Percentiles rank a stretch among this genome's conserved stretches.
Conservation (phyloP, 257 asterid species). For the Solanum lycopersicoides region DNA sequence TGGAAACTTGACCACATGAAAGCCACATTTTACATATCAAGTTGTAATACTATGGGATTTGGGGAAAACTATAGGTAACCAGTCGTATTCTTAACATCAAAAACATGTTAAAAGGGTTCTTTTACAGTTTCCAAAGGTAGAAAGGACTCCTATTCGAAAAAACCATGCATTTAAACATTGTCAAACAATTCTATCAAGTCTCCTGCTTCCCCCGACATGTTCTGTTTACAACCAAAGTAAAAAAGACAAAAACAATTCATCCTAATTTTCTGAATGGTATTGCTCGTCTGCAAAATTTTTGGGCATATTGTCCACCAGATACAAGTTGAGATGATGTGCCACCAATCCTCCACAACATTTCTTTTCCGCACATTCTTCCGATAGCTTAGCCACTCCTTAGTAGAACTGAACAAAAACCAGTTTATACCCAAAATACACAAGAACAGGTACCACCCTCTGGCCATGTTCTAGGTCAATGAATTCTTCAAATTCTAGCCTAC, state of each 20-base stretch:
- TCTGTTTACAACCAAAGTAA: neutral
- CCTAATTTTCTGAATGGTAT: neutral
- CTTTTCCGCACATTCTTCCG: neutral
- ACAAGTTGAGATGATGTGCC: neutral
- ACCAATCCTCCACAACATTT: neutral
- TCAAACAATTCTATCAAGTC: neutral
- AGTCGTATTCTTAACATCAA: neutral
- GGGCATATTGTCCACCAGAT: neutral
- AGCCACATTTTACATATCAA: neutral
- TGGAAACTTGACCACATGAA: neutral
- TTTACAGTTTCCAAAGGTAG: neutral
- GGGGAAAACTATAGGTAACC: neutral
- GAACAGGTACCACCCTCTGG: neutral
- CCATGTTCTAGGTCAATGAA: neutral
- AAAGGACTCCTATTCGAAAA: neutral
- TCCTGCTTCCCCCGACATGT: neutral
- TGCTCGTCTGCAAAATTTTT: neutral
- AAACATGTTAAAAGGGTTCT: neutral
- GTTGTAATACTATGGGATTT: neutral
- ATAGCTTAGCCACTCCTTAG: neutral
- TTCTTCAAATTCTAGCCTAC: neutral
- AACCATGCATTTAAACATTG: neutral
- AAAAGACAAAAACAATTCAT: neutral
- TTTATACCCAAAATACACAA: neutral
- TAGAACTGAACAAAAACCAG: neutral